A percentile compares a stretch with the other conserved stretches of the same genome.
Evolutionary conservation across 768 basidiomycete species (phyloP).

Genomic region (Lentinula raphanica): DNA sequence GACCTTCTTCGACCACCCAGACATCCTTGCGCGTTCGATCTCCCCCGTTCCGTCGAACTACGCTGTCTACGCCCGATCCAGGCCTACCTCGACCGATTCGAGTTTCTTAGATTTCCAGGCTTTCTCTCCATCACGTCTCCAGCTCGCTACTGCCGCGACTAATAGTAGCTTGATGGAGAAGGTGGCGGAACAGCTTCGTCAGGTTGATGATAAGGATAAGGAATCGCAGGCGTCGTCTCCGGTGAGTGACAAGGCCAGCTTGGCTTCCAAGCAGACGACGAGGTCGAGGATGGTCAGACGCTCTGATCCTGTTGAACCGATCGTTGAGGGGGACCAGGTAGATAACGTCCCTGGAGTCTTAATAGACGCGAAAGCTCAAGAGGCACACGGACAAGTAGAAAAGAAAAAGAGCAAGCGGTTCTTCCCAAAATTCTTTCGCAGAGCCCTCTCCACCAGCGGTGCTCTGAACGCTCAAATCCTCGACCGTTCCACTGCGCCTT

Average conservation of each 20-base stretch:
- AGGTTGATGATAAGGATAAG: background rate
- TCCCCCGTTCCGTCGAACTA: background rate
- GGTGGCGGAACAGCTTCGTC: background rate
- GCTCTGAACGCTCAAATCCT: background rate
- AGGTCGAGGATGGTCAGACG: background rate
- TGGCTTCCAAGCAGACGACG: background rate
- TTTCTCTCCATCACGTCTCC: background rate
- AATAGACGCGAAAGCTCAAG: no score
- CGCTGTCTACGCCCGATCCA: background rate
- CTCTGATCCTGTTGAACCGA: background rate
- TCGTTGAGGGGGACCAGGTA: background rate
- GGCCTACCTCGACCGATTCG: background rate
- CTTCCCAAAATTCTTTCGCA: background rate
- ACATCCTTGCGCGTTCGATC: background rate
- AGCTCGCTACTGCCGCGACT: background rate
- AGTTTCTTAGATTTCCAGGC: background rate
- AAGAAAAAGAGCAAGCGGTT: background rate
- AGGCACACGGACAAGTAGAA: background rate
- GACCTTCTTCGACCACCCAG: background rate
- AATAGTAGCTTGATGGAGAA: background rate
- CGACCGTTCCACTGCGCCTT: background rate
- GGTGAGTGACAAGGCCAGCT: background rate
- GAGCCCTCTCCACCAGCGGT: background rate
- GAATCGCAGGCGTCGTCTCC: background rate
- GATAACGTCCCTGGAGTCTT: no score